Percentiles rank a stretch among this genome's conserved stretches.
Conservation (phyloP, 108 stramenopile species). For the Skeletonema costatum region DNA sequence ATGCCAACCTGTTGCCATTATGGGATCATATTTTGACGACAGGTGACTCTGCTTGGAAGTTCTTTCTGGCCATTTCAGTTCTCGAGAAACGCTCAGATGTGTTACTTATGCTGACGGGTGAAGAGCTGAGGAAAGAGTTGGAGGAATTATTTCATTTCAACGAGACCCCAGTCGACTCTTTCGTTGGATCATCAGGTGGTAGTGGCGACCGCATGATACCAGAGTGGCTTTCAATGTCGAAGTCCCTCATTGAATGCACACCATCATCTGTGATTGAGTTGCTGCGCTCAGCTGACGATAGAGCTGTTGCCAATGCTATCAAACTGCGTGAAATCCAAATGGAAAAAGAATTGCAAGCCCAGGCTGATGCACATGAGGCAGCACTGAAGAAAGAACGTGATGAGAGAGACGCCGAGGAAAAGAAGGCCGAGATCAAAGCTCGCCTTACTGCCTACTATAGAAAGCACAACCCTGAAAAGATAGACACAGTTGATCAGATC, state of each 20-base stretch:
- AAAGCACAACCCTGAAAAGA: conserved; percentile 74
- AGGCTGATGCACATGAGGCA: conserved; percentile 65
- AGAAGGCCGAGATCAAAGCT: conserved; percentile 65
- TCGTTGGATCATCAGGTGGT: conserved; percentile 18
- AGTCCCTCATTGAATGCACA: conserved; percentile 62
- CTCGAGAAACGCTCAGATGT: conserved; percentile 69
- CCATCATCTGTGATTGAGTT: conserved; percentile 62
- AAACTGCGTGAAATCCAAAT: conserved; percentile 49
- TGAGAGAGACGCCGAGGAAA: conserved; percentile 61
- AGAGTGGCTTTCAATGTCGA: conserved; percentile 60
- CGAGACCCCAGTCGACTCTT: conserved; percentile 41
- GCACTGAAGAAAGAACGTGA: conserved; percentile 67
- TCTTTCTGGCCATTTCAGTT: conserved; percentile 77
- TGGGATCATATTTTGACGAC: conserved; percentile 70
- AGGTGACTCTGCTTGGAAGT: conserved; percentile 65
- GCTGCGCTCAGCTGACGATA: conserved; percentile 67
- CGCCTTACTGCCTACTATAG: conserved; percentile 82
- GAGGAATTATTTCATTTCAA: conserved; percentile 54
- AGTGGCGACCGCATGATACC: conserved; percentile 45
- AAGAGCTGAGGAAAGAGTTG: conserved; percentile 60
- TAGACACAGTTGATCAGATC: conserved; percentile 79
- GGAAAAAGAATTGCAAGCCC: conserved; percentile 60
- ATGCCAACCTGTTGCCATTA: conserved; percentile 47
- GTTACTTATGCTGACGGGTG: conserved; percentile 71
- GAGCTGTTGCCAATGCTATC: conserved; percentile 61